Evolutionary conservation across 228 moss, liverwort and hornwort genomes (phyloP), one percentile per base, ranked within the genome.

Genomic region (Sphagnum fallax): DNA sequence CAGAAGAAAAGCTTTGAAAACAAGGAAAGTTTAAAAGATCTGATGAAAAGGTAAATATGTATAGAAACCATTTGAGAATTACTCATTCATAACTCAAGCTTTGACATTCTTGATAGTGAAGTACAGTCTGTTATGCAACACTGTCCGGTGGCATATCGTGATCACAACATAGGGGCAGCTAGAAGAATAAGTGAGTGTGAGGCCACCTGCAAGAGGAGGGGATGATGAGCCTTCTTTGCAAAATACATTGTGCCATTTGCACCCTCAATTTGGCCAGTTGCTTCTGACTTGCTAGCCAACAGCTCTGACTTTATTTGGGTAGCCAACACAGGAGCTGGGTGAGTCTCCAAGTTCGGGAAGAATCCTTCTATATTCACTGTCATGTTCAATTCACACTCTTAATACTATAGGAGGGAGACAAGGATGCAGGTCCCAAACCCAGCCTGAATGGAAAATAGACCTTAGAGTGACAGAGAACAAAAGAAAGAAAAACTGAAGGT

Each of bases 261-360:
- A 67, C 73, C 83, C 73, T 83, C 88, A 58, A 70, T 67, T 65
- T 81, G 80, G 49, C 62, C 61, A 70, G 70, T 78, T 50, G 52
- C 50, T 63, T 87, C 87, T 68, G 79, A 71, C 75, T 79, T 81
- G 73, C 79, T 85, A 32, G 32, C 32, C 75, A 85, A 75, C 75
- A 92, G 80, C 75, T 90, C 92, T 53, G 84, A 0, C 72, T 78
- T 88, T 6, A 92, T 92, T 73, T 92, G 88, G 57, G 90, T 92
- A 57, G 92, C 92, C 77, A 92, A 72, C 49, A 92, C 84, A 57
- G 92, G 92, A 53, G 92, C 92, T 75, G 90, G 78, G 69, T 92
- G 92, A 73, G 88, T 82, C 76, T 92, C 92, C 75, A 90, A 63
- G 71, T 92, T 90, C 52, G 90, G 90, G 80, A 90, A 90, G 69